Percentiles rank a stretch among this genome's conserved stretches.
Evolutionary conservation across 1,284 basidiomycete genomes (phyloP).

Genomic region (Puccinia horiana): DNA sequence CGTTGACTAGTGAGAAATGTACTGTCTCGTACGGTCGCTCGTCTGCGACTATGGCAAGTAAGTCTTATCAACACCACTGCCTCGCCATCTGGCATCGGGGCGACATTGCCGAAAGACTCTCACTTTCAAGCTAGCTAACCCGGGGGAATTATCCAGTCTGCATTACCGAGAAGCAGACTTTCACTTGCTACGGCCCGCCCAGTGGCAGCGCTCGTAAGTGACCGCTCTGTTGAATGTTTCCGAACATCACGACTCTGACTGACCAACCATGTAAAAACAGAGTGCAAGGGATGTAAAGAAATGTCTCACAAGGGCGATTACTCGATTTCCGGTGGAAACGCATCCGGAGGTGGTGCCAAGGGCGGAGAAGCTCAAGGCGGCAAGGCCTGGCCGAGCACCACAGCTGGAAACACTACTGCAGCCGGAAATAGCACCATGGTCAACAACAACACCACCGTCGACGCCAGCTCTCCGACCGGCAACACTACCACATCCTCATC

Average conservation of each 20-base stretch:
- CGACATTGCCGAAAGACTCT: neutral
- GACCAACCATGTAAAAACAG: neutral
- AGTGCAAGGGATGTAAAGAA: neutral
- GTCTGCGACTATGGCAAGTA: neutral
- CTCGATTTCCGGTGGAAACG: neutral
- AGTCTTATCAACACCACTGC: neutral
- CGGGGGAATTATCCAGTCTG: neutral
- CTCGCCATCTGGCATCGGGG: neutral
- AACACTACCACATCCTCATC: neutral
- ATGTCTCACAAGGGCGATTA: neutral
- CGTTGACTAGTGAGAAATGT: slow-evolving; percentile 9
- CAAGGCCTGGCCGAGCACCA: too few relatives aligned
- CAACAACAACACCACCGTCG: neutral
- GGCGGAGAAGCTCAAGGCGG: neutral
- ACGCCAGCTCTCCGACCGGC: neutral
- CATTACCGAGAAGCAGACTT: neutral
- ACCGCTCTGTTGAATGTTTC: neutral
- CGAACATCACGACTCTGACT: neutral
- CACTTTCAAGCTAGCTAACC: neutral
- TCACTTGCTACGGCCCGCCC: neutral
- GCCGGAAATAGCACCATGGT: neutral
- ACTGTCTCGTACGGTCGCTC: neutral
- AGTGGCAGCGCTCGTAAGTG: neutral
- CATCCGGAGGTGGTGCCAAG: neutral
- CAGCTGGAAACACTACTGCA: too few relatives aligned